Conservation (phyloP, 2,329 filamentous ascomycete genomes). For the Colletotrichum scovillei region DNA sequence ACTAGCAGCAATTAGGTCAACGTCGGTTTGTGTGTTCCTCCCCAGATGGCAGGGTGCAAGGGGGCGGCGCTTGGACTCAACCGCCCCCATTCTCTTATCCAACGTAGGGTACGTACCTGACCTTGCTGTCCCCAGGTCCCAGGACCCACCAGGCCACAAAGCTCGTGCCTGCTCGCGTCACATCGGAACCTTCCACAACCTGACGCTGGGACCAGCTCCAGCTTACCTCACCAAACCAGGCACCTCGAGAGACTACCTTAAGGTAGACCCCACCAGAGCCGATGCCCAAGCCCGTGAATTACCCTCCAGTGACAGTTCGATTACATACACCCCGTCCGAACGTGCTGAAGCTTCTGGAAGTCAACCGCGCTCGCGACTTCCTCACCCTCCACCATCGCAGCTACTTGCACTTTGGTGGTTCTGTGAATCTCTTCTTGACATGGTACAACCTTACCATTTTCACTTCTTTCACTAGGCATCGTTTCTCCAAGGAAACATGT, state of each 20-base stretch:
- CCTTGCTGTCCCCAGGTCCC: neutral
- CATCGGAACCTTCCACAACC: slow-evolving; percentile 28
- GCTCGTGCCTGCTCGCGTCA: slow-evolving; percentile 2
- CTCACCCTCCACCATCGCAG: neutral
- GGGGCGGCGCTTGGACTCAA: slow-evolving; percentile 4
- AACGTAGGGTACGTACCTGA: neutral
- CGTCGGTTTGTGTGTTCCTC: slow-evolving; percentile 17
- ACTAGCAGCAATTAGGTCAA: slow-evolving; percentile 8
- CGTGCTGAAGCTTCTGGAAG: slow-evolving; percentile 35
- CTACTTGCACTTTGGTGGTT: neutral
- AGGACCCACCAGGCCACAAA: neutral
- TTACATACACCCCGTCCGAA: slow-evolving; percentile 34
- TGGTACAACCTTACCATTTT: slow-evolving; percentile 5
- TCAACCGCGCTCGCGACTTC: slow-evolving; percentile 20
- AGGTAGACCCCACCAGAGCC: slow-evolving; percentile 8
- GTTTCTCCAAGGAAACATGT: slow-evolving; percentile 68
- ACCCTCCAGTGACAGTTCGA: slow-evolving; percentile 29
- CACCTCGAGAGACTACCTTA: neutral
- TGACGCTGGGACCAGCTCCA: slow-evolving; percentile 13
- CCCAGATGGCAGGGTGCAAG: slow-evolving; percentile 3
- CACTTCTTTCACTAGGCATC: neutral
- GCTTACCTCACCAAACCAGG: slow-evolving; percentile 11
- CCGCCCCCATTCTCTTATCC: slow-evolving; percentile 12
- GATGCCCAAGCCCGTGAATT: slow-evolving; percentile 20
- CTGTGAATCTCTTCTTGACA: slow-evolving; percentile 8